Evolutionary conservation across 2,329 filamentous ascomycete species (phyloP).

Genomic region (Venturia oleaginea): DNA sequence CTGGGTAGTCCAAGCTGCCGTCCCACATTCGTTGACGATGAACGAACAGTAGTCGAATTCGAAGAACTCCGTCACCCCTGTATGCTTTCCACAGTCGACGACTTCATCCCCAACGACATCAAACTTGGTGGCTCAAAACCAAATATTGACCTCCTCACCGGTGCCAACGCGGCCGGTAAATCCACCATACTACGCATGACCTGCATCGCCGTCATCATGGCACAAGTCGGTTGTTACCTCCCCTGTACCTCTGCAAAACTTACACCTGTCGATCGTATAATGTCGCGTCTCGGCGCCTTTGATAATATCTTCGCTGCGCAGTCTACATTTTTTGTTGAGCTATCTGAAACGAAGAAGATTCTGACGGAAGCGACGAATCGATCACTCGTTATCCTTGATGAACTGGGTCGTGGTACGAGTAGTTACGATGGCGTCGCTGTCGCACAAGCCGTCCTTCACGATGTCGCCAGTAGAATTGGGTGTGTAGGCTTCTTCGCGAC

Average conservation of each 20-base stretch:
- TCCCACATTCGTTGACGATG: slow-evolving; percentile 75
- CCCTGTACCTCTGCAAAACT: slow-evolving; percentile 73
- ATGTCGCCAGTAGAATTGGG: slow-evolving; percentile 85
- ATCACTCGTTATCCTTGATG: slow-evolving; percentile 92
- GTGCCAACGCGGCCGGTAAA: slow-evolving; percentile 94
- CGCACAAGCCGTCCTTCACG: slow-evolving; percentile 93
- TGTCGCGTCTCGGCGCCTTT: slow-evolving; percentile 94
- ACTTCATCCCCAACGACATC: slow-evolving; percentile 96
- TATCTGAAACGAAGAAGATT: slow-evolving; percentile 97
- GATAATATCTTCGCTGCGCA: slow-evolving; percentile 99
- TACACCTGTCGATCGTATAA: slow-evolving; percentile 92
- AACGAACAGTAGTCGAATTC: slow-evolving; percentile 84
- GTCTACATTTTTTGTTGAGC: slow-evolving; percentile 95
- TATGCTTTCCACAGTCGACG: slow-evolving; percentile 77
- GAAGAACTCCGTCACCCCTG: slow-evolving; percentile 89
- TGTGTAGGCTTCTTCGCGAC: slow-evolving; percentile 96
- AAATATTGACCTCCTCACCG: slow-evolving; percentile 86
- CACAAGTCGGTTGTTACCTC: slow-evolving; percentile 89
- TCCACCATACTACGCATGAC: slow-evolving; percentile 95
- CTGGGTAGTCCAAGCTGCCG: slow-evolving; percentile 83
- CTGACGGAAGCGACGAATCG: slow-evolving; percentile 86
- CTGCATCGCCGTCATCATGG: slow-evolving; percentile 93
- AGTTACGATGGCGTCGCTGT: slow-evolving; percentile 96
- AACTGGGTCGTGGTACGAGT: slow-evolving; percentile 87
- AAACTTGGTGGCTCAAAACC: slow-evolving; percentile 69